A percentile compares a stretch with the other conserved stretches of the same genome.
These are phyloP conservation scores for Schoenoplectus tabernaemontani DNA, from an alignment of 202 grass and related monocot genomes.

Conservation along the genomic window DNA sequence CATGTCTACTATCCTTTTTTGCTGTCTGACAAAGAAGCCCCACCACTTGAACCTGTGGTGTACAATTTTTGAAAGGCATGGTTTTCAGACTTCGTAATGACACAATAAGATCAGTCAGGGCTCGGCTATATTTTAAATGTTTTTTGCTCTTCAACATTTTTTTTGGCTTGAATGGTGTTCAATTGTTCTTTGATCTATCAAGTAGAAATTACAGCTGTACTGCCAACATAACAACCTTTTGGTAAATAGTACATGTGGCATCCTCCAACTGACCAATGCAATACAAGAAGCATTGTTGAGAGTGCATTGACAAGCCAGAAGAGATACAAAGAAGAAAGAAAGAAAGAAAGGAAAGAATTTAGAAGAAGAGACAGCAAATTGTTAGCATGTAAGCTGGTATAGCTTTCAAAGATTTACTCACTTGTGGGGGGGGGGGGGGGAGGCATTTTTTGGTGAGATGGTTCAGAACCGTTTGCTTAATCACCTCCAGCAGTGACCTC, in stretches of 20 bases:
- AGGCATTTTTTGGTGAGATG: constrained; percentile 89
- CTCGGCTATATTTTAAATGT: background rate
- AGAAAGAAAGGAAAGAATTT: no score
- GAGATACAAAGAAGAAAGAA: background rate
- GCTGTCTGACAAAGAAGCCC: constrained; percentile 92
- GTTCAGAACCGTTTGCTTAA: constrained; percentile 82
- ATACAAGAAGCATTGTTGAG: background rate
- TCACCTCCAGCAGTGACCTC: constrained; percentile 71
- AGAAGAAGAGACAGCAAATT: background rate
- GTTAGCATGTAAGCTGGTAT: background rate
- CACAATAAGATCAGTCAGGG: background rate
- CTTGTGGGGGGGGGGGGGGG: no score
- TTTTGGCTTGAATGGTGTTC: background rate
- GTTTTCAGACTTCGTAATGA: background rate
- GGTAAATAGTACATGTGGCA: background rate
- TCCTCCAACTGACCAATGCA: background rate
- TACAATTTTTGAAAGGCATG: background rate
- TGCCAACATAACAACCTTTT: background rate
- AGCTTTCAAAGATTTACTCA: constrained; percentile 31
- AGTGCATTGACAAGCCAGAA: background rate
- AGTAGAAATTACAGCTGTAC: background rate
- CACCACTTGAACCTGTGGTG: constrained; percentile 80
- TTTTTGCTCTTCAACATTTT: no score
- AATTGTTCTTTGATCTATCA: background rate
- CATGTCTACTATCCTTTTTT: constrained; percentile 80